Conservation (phyloP, 257 asterid species). For the Solanum medicagineum region DNA sequence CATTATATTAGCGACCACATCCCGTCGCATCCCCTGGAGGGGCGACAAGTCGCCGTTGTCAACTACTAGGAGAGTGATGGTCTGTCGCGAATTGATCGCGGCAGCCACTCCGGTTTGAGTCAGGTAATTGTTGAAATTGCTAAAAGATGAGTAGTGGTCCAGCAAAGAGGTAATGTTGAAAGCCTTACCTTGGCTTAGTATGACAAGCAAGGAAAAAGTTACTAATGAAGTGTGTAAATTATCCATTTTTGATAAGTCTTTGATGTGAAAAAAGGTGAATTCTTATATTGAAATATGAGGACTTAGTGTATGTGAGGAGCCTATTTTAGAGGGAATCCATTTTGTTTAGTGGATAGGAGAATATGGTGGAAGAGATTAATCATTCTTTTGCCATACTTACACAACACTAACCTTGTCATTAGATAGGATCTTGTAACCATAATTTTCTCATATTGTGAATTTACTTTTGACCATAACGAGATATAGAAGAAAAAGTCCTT, state of each 20-base stretch:
- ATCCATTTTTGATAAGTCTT: conserved; percentile 12
- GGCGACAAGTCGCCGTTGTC: conserved; percentile 28
- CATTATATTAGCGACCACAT: conserved; percentile 16
- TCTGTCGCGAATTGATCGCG: conserved; percentile 27
- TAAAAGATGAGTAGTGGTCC: conserved; percentile 23
- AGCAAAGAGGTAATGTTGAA: conserved; percentile 47
- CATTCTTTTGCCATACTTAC: not conserved
- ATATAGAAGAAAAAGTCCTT: not conserved
- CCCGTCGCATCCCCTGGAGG: conserved; percentile 7
- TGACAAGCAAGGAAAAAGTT: conserved; percentile 16
- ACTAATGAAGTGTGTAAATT: conserved; percentile 13
- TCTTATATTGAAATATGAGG: not conserved
- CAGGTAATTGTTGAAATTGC: conserved; percentile 47
- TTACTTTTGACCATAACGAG: not conserved
- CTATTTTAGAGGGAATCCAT: not conserved
- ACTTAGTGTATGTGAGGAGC: not conserved
- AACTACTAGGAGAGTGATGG: conserved; percentile 43
- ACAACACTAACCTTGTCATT: not conserved
- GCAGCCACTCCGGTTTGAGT: conserved; percentile 28
- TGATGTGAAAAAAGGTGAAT: not conserved
- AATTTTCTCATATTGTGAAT: not conserved
- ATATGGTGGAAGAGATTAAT: not conserved
- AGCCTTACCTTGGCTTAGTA: conserved; percentile 18
- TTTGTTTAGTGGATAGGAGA: not conserved
- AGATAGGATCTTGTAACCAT: not conserved